A percentile compares a stretch with the other conserved stretches of the same genome.
phyloP scores from a whole-genome alignment of 306 rosid genomes.

The Ceratonia siliqua region DNA sequence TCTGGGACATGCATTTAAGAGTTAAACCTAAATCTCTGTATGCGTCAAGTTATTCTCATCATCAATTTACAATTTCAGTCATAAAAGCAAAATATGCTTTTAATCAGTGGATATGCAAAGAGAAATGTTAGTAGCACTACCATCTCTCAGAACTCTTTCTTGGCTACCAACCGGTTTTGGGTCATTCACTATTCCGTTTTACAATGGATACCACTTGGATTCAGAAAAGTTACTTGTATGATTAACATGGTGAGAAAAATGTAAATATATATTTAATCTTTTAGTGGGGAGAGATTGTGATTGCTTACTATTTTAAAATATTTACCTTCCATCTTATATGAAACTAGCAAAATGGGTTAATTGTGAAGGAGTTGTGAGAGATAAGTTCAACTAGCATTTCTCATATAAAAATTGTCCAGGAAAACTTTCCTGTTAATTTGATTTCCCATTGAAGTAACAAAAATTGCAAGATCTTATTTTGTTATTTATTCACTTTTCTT shows the following conservation, averaged over 20 bases:
- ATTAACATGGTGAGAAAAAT: not conserved
- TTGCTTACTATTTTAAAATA: not conserved
- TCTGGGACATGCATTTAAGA: constrained; percentile 9
- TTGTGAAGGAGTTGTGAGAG: not conserved
- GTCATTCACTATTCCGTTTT: not conserved
- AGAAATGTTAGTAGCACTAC: not conserved
- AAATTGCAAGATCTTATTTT: not conserved
- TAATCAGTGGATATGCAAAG: not conserved
- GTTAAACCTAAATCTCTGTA: constrained; percentile 1
- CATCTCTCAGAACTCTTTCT: not conserved
- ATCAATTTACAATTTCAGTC: not conserved
- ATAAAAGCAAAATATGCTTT: not conserved
- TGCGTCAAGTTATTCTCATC: not conserved
- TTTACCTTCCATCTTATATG: not conserved
- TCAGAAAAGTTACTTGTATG: not conserved
- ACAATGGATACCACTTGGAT: not conserved
- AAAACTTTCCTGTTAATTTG: not conserved
- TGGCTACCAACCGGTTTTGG: not conserved
- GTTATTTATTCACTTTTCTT: not conserved
- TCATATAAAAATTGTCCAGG: not conserved
- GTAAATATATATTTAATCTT: not conserved
- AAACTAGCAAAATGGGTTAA: not conserved
- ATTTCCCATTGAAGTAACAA: constrained; percentile 22
- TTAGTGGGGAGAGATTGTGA: not conserved
- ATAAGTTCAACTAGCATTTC: not conserved